phyloP scores from a whole-genome alignment of 306 rosid species.

The Pterocarpus santalinus region DNA sequence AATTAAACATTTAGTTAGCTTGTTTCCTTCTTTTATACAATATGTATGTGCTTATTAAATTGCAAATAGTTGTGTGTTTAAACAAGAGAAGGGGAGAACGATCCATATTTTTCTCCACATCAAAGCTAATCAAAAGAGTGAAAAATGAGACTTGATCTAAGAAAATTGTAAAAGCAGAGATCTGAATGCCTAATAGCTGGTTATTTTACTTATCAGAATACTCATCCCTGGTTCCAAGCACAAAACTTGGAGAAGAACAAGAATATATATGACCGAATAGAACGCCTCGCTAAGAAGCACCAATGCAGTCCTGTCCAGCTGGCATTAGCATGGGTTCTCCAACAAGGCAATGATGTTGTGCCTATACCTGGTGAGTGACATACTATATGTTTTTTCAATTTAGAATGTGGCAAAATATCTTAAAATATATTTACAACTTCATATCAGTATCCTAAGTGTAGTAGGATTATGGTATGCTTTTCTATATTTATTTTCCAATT shows the following conservation, averaged over 20 bases:
- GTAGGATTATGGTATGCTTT: background rate
- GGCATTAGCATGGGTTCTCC: conserved; percentile 67
- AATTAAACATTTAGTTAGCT: no score
- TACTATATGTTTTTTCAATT: background rate
- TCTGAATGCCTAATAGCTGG: background rate
- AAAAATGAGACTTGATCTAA: background rate
- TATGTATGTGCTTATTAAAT: background rate
- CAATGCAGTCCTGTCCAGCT: conserved; percentile 61
- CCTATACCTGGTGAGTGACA: conserved; percentile 40
- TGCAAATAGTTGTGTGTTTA: conserved; percentile 20
- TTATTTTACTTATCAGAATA: background rate
- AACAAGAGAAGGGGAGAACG: background rate
- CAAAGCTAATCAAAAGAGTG: background rate
- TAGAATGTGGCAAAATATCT: background rate
- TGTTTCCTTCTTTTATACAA: background rate
- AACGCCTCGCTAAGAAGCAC: conserved; percentile 55
- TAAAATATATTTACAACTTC: background rate
- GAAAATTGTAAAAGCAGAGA: background rate
- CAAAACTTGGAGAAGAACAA: conserved; percentile 56
- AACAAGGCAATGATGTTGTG: conserved; percentile 61
- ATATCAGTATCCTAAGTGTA: background rate
- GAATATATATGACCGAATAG: conserved; percentile 55
- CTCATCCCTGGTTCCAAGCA: conserved; percentile 56
- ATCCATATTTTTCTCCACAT: background rate
- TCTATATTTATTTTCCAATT: no score